Conservation (phyloP, 1,284 basidiomycete genomes). For the Boletus semigastroideus region DNA sequence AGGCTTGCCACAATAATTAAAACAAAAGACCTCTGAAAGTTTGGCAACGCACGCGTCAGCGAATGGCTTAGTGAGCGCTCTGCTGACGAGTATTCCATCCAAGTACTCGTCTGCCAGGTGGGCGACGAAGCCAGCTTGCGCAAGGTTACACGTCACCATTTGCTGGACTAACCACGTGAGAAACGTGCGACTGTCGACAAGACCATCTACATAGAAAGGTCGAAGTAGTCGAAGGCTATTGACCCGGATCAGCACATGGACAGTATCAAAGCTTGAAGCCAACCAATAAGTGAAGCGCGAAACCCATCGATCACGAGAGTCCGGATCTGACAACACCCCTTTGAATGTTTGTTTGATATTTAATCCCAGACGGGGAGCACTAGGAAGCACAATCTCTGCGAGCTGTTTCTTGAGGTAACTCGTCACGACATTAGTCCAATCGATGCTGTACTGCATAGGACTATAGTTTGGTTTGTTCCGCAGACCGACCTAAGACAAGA, state of each 20-base stretch:
- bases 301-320: constrained; percentile 75
- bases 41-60: constrained; percentile 66
- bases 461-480: constrained; percentile 73
- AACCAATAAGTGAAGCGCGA: constrained; percentile 81
- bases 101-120: constrained; percentile 84
- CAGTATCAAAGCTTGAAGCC: constrained; percentile 16
- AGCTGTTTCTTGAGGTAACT: constrained; percentile 91
- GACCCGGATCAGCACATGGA: constrained; percentile 9
- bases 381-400: constrained; percentile 79
- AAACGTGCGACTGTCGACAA: constrained; percentile 82
- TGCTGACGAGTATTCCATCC: constrained; percentile 65
- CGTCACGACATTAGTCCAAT: constrained; percentile 87
- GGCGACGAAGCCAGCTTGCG: constrained; percentile 81
- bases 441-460: constrained; percentile 82
- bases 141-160: constrained; percentile 73
- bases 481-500: constrained; percentile 53
- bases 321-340: constrained; percentile 68
- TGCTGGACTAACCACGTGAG: constrained; percentile 84
- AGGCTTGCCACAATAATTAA: neutral
- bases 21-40: constrained; percentile 61
- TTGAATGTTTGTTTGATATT: constrained; percentile 81
- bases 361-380: constrained; percentile 67
- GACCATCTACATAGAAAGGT: constrained; percentile 75
- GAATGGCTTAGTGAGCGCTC: constrained; percentile 64
- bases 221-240: constrained; percentile 71